phyloP scores from a whole-genome alignment of 2,329 filamentous ascomycete genomes.

The Claviceps sp. region DNA sequence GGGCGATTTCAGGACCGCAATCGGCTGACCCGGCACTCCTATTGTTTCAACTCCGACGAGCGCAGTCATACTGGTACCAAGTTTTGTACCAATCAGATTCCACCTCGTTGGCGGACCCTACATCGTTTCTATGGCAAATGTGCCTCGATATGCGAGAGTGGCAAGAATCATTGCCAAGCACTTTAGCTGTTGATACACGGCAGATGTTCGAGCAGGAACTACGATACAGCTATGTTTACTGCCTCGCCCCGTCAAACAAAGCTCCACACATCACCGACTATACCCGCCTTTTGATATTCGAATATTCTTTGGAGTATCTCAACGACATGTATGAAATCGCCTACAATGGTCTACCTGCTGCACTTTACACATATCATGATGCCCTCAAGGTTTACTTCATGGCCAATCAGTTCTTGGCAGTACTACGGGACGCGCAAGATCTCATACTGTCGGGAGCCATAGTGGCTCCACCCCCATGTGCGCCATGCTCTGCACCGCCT shows the following conservation, averaged over 20 bases:
- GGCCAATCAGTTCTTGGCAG: slow-evolving; percentile 48
- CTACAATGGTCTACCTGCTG: slow-evolving; percentile 41
- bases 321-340: slow-evolving; percentile 58
- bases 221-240: slow-evolving; percentile 82
- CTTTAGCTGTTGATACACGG: slow-evolving; percentile 50
- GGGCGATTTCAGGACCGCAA: slow-evolving; percentile 30
- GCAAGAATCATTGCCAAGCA: slow-evolving; percentile 61
- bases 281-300: slow-evolving; percentile 69
- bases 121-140: slow-evolving; percentile 61
- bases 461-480: slow-evolving; percentile 30
- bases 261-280: slow-evolving; percentile 63
- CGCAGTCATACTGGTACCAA: slow-evolving; percentile 84
- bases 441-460: slow-evolving; percentile 38
- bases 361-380: slow-evolving; percentile 77
- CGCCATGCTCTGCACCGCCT: slow-evolving; percentile 33
- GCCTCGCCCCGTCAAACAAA: slow-evolving; percentile 66
- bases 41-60: slow-evolving; percentile 69
- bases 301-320: slow-evolving; percentile 73
- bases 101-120: slow-evolving; percentile 52
- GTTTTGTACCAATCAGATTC: slow-evolving; percentile 70
- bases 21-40: slow-evolving; percentile 58
- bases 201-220: slow-evolving; percentile 78
- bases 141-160: slow-evolving; percentile 68
- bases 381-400: slow-evolving; percentile 72
- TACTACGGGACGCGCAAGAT: slow-evolving; percentile 44